Evolutionary conservation across 495 filamentous ascomycete genomes (phyloP).

Genomic region (Talaromyces borbonicus): DNA sequence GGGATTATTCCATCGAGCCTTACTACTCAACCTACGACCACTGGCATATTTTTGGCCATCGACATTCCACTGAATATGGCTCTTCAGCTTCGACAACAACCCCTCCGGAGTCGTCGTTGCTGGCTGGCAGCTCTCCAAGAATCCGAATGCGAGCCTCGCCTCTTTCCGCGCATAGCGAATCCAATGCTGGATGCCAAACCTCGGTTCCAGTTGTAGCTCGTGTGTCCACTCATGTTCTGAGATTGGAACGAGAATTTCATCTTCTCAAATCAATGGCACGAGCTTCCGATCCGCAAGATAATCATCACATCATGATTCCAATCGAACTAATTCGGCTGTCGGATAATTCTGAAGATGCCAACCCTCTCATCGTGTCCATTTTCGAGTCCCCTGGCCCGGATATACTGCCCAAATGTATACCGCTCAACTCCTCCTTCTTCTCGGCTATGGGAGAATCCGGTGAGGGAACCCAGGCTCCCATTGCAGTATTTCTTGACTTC

Average conservation of each 20-base stretch:
- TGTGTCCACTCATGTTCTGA: conserved; percentile 65
- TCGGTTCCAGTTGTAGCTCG: conserved; percentile 56
- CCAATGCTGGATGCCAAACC: conserved; percentile 33
- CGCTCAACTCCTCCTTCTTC: conserved; percentile 46
- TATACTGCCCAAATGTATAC: conserved; percentile 54
- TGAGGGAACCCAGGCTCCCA: conserved; percentile 58
- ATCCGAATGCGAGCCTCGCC: conserved; percentile 22
- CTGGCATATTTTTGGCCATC: conserved; percentile 54
- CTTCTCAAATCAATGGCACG: conserved; percentile 59
- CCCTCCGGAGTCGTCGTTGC: conserved; percentile 32
- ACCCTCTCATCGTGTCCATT: conserved; percentile 58
- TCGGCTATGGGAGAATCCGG: conserved; percentile 15
- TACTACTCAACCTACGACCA: conserved; percentile 73
- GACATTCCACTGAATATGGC: conserved; percentile 32
- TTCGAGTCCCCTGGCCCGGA: conserved; percentile 68
- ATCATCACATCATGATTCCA: conserved; percentile 57
- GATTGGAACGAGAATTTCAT: conserved; percentile 76
- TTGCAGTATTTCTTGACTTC: conserved; percentile 74
- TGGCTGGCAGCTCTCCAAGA: conserved; percentile 36
- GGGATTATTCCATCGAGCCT: conserved; percentile 57
- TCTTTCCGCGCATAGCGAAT: conserved; percentile 34
- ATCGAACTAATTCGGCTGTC: conserved; percentile 61
- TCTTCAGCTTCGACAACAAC: conserved; percentile 34
- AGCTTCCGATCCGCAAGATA: conserved; percentile 59
- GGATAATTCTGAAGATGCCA: conserved; percentile 50